Evolutionary conservation across 805 yeast species (phyloP), one percentile per base, ranked within the genome.

Genomic region (Candida xiaguanensis): DNA sequence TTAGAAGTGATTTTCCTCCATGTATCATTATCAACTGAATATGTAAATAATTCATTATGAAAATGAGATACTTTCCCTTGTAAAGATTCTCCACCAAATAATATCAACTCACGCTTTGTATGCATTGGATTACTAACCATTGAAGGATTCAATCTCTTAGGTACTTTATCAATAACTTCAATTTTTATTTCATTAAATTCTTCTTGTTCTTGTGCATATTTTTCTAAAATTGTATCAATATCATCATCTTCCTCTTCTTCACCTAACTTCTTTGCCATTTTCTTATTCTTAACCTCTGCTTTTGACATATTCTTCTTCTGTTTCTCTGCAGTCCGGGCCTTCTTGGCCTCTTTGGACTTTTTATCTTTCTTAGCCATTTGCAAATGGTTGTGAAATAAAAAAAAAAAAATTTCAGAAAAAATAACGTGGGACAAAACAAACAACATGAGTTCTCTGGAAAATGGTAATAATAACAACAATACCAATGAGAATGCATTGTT

Each of bases 21-120:
- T 16, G 67, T 75, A 53, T 84, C 84, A 30, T 85, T 79, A 49
- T 87, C 95, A 5, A 85, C 71, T 5, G 85, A 68, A 61, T 83
- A 90, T 2, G 83, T 72, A 54, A 62, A 78, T 44, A 90, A 66
- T 51, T 91, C 98, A 53, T 90, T 91, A 68, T 80, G 85, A 58
- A 91, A 91, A 48, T 69, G 74, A 1, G 93, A 75, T 8, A 68
- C 56, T 3, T 70, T 59, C 13, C 72, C 70, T 34, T 64, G 65
- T 2, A 81, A 71, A 34, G 64, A 60, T 62, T 91, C 99, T 51
- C 99, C 99, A 35, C 98, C 99, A 66, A 90, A 91, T 35, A 91
- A 59, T 12, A 89, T 55, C 42, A 91, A 65, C 61, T 91, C 99
- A 15, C 78, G 70, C 48, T 82, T 83, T 3, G 86, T 86, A 42